phyloP scores from a whole-genome alignment of 768 basidiomycete genomes.

The Gloeopeniophorella convolvens region DNA sequence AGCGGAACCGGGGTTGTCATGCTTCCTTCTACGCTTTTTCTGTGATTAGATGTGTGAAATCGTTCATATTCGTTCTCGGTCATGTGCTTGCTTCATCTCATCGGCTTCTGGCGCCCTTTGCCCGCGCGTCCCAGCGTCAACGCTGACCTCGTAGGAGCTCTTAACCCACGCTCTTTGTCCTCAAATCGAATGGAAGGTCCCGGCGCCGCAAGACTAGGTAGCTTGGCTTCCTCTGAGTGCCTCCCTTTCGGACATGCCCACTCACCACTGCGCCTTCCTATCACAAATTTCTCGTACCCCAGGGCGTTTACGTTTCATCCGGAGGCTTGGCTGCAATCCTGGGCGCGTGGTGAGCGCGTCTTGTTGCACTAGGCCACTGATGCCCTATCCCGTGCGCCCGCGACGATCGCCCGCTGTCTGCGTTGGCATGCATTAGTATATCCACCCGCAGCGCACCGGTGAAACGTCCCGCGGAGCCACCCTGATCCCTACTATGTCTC shows the following conservation, averaged over 20 bases:
- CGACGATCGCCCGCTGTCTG: background rate
- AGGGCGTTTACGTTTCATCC: slow-evolving; percentile 10
- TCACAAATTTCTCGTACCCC: background rate
- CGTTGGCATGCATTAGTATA: background rate
- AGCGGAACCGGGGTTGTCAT: background rate
- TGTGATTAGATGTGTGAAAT: slow-evolving; percentile 12
- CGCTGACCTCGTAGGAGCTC: slow-evolving; percentile 6
- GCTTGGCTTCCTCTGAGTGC: background rate
- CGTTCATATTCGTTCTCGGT: slow-evolving; percentile 5
- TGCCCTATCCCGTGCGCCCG: background rate
- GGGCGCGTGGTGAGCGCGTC: background rate
- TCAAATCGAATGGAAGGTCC: slow-evolving; percentile 19
- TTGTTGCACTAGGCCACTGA: background rate
- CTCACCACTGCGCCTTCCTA: background rate
- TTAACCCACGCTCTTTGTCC: slow-evolving; percentile 20
- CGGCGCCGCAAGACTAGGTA: slow-evolving; percentile 1
- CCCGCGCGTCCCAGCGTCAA: slow-evolving; percentile 10
- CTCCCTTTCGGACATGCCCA: slow-evolving; percentile 4
- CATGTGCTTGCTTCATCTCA: slow-evolving; percentile 11
- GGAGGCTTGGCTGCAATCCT: slow-evolving; percentile 13
- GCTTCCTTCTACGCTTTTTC: slow-evolving; percentile 6
- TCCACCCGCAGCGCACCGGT: background rate
- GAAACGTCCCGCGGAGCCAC: background rate
- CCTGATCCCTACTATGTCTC: too few species aligned
- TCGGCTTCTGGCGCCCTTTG: slow-evolving; percentile 7